Evolutionary conservation across 1,284 basidiomycete species (phyloP).

Genomic region (Vanrija sp.): DNA sequence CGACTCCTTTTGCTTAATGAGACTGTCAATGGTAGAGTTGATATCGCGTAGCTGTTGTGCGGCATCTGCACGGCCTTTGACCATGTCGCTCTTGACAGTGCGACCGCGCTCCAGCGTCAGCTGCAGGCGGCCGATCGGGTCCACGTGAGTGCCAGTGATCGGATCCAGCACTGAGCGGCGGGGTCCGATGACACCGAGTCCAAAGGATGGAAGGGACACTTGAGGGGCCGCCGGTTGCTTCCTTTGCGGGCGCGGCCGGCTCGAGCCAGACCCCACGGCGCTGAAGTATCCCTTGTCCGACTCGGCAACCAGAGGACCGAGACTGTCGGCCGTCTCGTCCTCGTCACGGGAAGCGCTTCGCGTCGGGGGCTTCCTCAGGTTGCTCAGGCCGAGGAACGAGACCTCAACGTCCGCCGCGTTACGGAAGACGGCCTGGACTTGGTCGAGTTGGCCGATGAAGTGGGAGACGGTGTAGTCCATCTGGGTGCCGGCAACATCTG

Average conservation of each 20-base stretch:
- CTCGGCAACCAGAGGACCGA: conserved; percentile 1
- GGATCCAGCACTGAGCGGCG: conserved; percentile 31
- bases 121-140: conserved; percentile 29
- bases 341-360: neutral
- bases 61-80: conserved; percentile 2
- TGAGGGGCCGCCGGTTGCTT: conserved; percentile 8
- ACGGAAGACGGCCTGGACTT: conserved; percentile 20
- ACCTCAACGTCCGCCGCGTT: conserved; percentile 30
- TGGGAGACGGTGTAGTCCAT: conserved; percentile 29
- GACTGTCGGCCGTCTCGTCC: conserved; percentile 6
- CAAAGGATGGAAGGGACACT: conserved; percentile 11
- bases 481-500: conserved; percentile 1
- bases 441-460: conserved; percentile 32
- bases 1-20: conserved; percentile 27
- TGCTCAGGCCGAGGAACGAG: conserved; percentile 21
- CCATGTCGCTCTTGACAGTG: conserved; percentile 5
- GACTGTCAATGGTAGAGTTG: conserved; percentile 20
- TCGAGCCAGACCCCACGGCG: neutral
- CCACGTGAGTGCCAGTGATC: conserved; percentile 17
- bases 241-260: conserved; percentile 1
- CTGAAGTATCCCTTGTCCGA: conserved; percentile 1
- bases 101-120: conserved; percentile 16
- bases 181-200: conserved; percentile 11
- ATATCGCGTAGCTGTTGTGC: conserved; percentile 18
- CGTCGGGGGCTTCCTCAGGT: neutral